Evolutionary conservation across 768 basidiomycete genomes (phyloP).

Genomic region (Psilocybe cyanescens): DNA sequence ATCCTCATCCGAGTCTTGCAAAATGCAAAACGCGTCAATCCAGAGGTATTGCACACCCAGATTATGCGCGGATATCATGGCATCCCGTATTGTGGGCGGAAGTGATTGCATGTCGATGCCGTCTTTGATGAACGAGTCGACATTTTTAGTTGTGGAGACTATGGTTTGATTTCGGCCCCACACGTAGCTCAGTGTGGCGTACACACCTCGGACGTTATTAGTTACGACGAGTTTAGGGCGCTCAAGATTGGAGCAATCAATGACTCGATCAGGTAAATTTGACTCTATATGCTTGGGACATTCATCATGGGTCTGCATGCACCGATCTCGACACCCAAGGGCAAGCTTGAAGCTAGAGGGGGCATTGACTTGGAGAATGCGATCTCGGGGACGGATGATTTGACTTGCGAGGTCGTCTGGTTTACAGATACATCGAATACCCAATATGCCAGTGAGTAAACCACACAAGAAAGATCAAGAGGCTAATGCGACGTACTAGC

Average conservation of each 20-base stretch:
- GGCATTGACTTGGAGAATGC: not conserved
- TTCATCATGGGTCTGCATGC: not conserved
- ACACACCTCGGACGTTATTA: not conserved
- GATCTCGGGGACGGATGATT: constrained; percentile 5
- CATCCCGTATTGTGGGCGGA: constrained; percentile 8
- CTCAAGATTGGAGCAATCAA: constrained; percentile 7
- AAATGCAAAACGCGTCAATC: constrained; percentile 14
- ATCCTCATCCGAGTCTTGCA: constrained; percentile 11
- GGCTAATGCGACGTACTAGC: not conserved
- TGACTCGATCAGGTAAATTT: constrained; percentile 12
- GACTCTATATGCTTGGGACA: constrained; percentile 6
- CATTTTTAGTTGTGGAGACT: constrained; percentile 8
- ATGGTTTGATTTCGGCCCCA: constrained; percentile 9
- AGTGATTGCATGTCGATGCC: not conserved
- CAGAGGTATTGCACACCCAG: constrained; percentile 11
- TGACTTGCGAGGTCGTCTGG: constrained; percentile 1
- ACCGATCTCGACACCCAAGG: not conserved
- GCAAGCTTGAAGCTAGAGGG: constrained; percentile 9
- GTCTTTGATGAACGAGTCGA: constrained; percentile 2
- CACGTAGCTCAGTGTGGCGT: constrained; percentile 14
- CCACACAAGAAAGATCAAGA: not conserved
- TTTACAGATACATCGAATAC: not conserved
- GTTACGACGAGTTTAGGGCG: constrained; percentile 11
- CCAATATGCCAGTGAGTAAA: not conserved
- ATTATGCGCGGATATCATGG: constrained; percentile 3